Base-by-base conservation (phyloP, 306 rosid species). In the Senna tora region DNA sequence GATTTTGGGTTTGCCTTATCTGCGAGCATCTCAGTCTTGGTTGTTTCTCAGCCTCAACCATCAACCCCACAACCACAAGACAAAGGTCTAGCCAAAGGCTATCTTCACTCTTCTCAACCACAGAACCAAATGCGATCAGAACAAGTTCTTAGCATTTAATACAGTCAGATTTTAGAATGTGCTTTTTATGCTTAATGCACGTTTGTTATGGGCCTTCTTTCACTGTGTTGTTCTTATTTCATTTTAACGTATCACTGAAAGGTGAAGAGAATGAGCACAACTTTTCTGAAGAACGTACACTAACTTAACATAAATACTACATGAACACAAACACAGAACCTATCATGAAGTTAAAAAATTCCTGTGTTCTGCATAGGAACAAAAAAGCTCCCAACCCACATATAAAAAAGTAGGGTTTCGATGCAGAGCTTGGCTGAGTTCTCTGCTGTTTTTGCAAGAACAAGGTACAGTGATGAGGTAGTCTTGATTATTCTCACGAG, bases 401-500 rank as follows among this genome's bases (percentile, higher is more conserved):
- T 6, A 13, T 32, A 84, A 51, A 22, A 39, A 59, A 0, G 28
- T 1, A 1, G 82, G 79, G 19, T 77, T 69, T 49, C 2, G 16
- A 10, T 10, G 46, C 68, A 70, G 53, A 16, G 58, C 16, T 45
- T 21, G 16, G 54, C 84, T 87, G 85, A 52, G 50, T 9, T 63
- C 75, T 7, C 34, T 33, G 4, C 55, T 38, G 68, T 76, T 30
- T 42, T 17, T 60, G 81, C 88, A 84, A 21, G 85, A 71, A 59
- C 91, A 84, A 25, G 87, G 88, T 15, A 75, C 78, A 5, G 25
- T 62, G 39, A 87, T 16, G 64, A 82, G 81, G 64, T 74, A 77
- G 55, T 87, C 89, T 33, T 74, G 51, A 8, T 34, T 79, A 0
- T 32, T 43, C 2, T 7, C 39, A 32, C 28, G 46, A n/a, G 0